Evolutionary conservation across 805 yeast genomes (phyloP).

Genomic region (Wickerhamomyces silvicola): DNA sequence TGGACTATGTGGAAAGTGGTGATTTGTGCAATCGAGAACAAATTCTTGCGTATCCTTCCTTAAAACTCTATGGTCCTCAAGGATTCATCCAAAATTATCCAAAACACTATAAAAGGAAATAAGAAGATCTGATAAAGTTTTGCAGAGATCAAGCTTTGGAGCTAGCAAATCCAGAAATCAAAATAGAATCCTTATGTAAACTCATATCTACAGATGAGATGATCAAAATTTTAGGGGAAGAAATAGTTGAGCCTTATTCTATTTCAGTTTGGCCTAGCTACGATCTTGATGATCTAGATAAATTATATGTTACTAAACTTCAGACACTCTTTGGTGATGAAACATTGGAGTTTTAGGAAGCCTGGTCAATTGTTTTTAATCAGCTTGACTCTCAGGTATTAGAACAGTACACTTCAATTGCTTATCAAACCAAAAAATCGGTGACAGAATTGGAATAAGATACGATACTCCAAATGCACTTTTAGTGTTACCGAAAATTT

Average conservation of each 20-base stretch:
- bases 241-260: constrained; percentile 41
- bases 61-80: constrained; percentile 62
- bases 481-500: constrained; percentile 46
- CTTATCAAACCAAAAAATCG: constrained; percentile 39
- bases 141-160: constrained; percentile 48
- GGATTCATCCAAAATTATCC: constrained; percentile 45
- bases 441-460: constrained; percentile 43
- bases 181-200: constrained; percentile 36
- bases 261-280: constrained; percentile 63
- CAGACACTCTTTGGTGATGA: constrained; percentile 39
- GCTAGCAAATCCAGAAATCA: constrained; percentile 30
- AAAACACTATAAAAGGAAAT: constrained; percentile 35
- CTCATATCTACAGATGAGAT: constrained; percentile 35
- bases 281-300: constrained; percentile 30
- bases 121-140: constrained; percentile 45
- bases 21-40: constrained; percentile 73
- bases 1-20: constrained; percentile 81
- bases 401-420: constrained; percentile 58
- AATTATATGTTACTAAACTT: constrained; percentile 26
- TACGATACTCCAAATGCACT: constrained; percentile 36
- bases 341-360: constrained; percentile 43
- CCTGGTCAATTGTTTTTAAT: constrained; percentile 55
- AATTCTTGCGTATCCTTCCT: constrained; percentile 60
- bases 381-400: constrained; percentile 31
- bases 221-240: constrained; percentile 37